A percentile compares a stretch with the other conserved stretches of the same genome.
Evolutionary conservation across 352 stramenopile species (phyloP).

Genomic region (Phytopythium montanum): DNA sequence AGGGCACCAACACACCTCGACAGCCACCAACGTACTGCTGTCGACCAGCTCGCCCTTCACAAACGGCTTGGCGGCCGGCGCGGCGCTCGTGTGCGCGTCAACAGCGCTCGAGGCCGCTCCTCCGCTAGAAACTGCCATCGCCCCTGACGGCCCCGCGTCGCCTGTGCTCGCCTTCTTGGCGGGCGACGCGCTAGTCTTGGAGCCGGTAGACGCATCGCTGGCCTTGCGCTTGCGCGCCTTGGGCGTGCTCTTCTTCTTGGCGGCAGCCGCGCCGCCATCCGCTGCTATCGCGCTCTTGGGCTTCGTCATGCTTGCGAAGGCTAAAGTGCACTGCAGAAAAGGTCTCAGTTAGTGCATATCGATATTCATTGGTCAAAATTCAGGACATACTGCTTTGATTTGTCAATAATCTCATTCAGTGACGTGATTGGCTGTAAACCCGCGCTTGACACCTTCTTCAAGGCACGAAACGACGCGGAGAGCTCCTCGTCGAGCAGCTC

Average conservation of each 20-base stretch:
- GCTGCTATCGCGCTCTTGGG: conserved; percentile 9
- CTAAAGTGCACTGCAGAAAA: neutral
- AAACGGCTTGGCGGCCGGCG: conserved; percentile 62
- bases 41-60: conserved; percentile 73
- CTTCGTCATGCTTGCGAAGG: conserved; percentile 25
- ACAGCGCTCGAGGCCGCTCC: conserved; percentile 4
- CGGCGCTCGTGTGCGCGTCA: conserved; percentile 8
- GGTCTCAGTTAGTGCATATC: neutral
- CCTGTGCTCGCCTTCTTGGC: conserved; percentile 28
- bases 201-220: conserved; percentile 40
- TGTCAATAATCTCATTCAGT: neutral
- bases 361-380: neutral
- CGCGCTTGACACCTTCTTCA: neutral
- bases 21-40: conserved; percentile 56
- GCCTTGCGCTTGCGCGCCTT: conserved; percentile 76
- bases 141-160: conserved; percentile 23
- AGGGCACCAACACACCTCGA: neutral
- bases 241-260: conserved; percentile 70
- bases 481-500: too few relatives aligned
- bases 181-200: conserved; percentile 28
- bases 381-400: neutral
- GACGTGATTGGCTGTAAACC: conserved; percentile 11
- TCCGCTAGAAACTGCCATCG: neutral
- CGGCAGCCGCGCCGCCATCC: conserved; percentile 2
- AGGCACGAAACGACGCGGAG: conserved; percentile 7